These are phyloP conservation scores for Tetrahymena elliotti DNA, from an alignment of 73 alveolate genomes.

Conservation along the genomic window DNA sequence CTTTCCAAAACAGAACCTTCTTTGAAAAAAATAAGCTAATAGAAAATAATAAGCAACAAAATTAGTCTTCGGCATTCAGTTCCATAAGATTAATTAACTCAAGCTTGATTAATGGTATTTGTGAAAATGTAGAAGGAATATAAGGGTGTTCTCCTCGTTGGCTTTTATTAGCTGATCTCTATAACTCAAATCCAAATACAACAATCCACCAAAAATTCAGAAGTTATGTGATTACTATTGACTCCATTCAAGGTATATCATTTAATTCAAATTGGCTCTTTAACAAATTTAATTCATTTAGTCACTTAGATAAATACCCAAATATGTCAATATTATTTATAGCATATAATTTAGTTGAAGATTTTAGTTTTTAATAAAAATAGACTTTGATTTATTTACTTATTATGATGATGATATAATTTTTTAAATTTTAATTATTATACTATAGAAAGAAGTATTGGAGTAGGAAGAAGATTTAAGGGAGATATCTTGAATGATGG, in stretches of 20 bases:
- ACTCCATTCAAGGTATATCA: not conserved
- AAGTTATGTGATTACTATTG: not conserved
- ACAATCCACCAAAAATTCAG: not conserved
- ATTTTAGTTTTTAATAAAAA: too few species aligned
- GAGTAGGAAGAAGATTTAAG: constrained; percentile 50
- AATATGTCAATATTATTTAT: too few species aligned
- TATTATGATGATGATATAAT: not conserved
- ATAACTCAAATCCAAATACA: not conserved
- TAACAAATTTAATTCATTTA: not conserved
- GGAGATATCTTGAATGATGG: constrained; percentile 22
- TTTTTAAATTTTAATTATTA: not conserved
- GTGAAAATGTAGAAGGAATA: constrained; percentile 19
- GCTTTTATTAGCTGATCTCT: constrained; percentile 46
- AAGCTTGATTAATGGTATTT: not conserved
- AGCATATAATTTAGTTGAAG: too few species aligned
- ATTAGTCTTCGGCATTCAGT: not conserved
- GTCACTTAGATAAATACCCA: too few species aligned
- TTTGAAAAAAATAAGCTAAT: not conserved
- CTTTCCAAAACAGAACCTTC: constrained; percentile 10
- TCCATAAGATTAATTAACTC: not conserved
- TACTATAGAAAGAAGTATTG: constrained; percentile 37
- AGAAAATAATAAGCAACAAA: not conserved
- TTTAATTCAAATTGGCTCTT: not conserved
- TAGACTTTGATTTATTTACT: not conserved
- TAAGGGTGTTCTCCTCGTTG: constrained; percentile 71